Base-by-base conservation (phyloP, 106 monocot species). In the Acanthochlamys bracteata region DNA sequence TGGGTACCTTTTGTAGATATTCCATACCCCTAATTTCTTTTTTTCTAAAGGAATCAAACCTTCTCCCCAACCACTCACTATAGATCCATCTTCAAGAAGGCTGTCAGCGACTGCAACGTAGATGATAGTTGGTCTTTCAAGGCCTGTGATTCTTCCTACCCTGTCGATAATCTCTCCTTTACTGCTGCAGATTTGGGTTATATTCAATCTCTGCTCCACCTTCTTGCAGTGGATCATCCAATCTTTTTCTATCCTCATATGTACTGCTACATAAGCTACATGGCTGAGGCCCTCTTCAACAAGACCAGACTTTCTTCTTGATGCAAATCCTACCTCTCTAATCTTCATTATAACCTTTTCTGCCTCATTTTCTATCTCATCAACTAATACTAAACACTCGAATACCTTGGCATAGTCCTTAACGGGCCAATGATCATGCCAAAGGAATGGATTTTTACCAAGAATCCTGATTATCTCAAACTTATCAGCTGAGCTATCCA, bases 201-300 rank as follows among this genome's bases (percentile, higher is more conserved):
- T 79, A n/a, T 80, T 73, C 0, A 39, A 68, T 67, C 77, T 85
- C 49, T 71, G 85, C 71, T 99, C 98, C 22, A 86, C 63, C 14
- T 99, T 92, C 75, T 83, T 89, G 54, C 98, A 99, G 65, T 99
- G 98, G 21, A 99, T 83, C 98, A 86, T 99, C 91, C 98, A 99
- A 60, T 99, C 98, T 57, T 88, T 88, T 58, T 99, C 98, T 20
- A 99, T 86, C 54, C 92, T 83, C 98, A 99, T 88, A 63, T 99
- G 98, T 53, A 99, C 83, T 23, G 89, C 98, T 26, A 99, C 57
- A 41, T 89, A 99, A 3, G 91, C 78, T 20, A 79, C 71, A 23
- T 42, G 43, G 4, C 41, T 19, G 15, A 43, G 19, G 13, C 55
- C 43, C 41, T 51, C 16, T 60, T 41, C 22, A 42, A 39, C 23